Base-by-base conservation (phyloP, 345 rosid species). In the Boechera stricta region DNA sequence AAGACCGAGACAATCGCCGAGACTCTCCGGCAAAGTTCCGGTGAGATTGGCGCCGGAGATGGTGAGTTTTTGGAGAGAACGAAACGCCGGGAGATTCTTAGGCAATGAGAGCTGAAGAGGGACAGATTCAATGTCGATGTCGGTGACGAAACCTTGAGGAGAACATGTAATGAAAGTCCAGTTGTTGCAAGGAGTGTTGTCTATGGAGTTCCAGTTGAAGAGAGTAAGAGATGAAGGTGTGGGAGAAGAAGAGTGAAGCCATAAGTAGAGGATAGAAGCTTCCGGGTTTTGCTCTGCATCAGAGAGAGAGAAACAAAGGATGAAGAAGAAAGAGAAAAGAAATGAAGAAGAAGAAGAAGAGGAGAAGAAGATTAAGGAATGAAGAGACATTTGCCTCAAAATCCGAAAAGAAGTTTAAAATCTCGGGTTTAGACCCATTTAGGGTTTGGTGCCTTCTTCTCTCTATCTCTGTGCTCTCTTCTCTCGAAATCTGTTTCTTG, bases 101-200 rank as follows among this genome's bases (percentile, higher is more conserved):
- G 90, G 86, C 24, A 89, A 31, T 6, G 98, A 85, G 24, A 86
- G 78, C 63, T 89, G 75, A 38, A 94, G 84, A 63, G 85, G 82
- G 35, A 88, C 47, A 1, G 96, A 87, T 6, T 83, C 82, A 13
- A 94, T 91, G 32, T 71, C 67, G 76, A 94, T 94, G 51, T 83
- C 85, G 38, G 90, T 84, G 80, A 94, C 91, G 63, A 80, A 87
- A 47, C 90, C 91, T 70, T 79, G 85, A 31, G 86, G 66, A 15
- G 96, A 87, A 15, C 97, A 94, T 53, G 85, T 84, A 55, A 94
- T 82, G 84, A 84, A 87, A 82, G 91, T 76, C 98, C 97, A 94
- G 80, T 87, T 88, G 76, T 83, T 83, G 78, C 98, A 94, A 38
- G 98, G 96, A 12, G 81, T 76, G 61, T 82, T 33, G 81, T 91